phyloP scores from a whole-genome alignment of 2,329 filamentous ascomycete species.

The Spiromastix sp. region DNA sequence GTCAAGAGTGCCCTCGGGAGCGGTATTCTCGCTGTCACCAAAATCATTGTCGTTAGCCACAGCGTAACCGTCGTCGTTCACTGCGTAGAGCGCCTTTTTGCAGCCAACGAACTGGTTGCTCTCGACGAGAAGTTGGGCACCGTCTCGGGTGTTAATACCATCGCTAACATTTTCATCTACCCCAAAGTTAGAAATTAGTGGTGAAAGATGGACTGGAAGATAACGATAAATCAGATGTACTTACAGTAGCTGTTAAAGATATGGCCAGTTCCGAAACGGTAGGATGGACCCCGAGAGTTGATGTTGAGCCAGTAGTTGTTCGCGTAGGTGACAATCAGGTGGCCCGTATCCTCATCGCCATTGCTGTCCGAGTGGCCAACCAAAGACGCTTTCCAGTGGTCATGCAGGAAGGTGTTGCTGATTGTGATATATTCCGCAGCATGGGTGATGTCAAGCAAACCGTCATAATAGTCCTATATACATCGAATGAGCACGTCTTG shows the following conservation, averaged over 20 bases:
- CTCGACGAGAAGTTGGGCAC: slow-evolving; percentile 34
- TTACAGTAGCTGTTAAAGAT: slow-evolving; percentile 19
- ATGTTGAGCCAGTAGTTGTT: slow-evolving; percentile 18
- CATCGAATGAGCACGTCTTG: slow-evolving; percentile 26
- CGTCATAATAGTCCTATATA: slow-evolving; percentile 34
- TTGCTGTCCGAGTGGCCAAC: slow-evolving; percentile 20
- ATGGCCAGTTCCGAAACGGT: slow-evolving; percentile 8
- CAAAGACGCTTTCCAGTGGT: slow-evolving; percentile 25
- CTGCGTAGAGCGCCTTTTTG: slow-evolving; percentile 1
- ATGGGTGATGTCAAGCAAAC: slow-evolving; percentile 30
- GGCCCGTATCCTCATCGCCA: slow-evolving; percentile 16
- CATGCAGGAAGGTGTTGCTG: slow-evolving; percentile 34
- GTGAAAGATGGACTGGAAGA: too few relatives aligned
- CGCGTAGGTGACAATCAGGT: slow-evolving; percentile 17
- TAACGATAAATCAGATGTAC: slow-evolving; percentile 21
- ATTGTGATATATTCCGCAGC: slow-evolving; percentile 36
- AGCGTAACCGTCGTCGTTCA: slow-evolving; percentile 1
- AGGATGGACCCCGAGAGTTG: slow-evolving; percentile 9
- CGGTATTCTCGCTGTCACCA: too few relatives aligned
- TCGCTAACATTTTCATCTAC: too few relatives aligned
- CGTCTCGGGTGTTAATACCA: slow-evolving; percentile 34
- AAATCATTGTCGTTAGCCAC: slow-evolving; percentile 1
- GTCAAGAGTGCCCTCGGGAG: too few relatives aligned
- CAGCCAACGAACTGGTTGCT: slow-evolving; percentile 25
- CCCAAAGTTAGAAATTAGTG: too few relatives aligned